phyloP scores from a whole-genome alignment of 768 basidiomycete species.

The Flagelloscypha sp. region DNA sequence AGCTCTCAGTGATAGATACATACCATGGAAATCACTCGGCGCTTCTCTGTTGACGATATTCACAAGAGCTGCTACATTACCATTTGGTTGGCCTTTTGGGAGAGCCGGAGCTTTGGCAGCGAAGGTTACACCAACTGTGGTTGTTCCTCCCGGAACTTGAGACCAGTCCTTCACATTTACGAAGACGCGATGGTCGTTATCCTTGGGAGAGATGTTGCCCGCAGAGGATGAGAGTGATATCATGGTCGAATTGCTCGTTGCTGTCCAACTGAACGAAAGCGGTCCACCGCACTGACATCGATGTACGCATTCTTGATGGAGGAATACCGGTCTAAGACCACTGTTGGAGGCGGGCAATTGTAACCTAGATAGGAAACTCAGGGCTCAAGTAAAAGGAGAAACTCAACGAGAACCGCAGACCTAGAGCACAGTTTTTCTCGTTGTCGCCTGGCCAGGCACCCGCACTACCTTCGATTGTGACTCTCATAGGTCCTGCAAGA shows the following conservation, averaged over 20 bases:
- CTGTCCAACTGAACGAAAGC: conserved; percentile 46
- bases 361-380: conserved; percentile 21
- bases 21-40: conserved; percentile 4
- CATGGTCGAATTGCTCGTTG: conserved; percentile 44
- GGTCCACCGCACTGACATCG: conserved; percentile 59
- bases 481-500: conserved; percentile 54
- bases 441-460: conserved; percentile 71
- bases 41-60: conserved; percentile 22
- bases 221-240: conserved; percentile 35
- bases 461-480: conserved; percentile 49
- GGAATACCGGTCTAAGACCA: conserved; percentile 50
- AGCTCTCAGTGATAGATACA: no score
- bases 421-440: conserved; percentile 41
- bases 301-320: conserved; percentile 46
- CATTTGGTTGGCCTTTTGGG: no score
- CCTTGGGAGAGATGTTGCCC: conserved; percentile 40
- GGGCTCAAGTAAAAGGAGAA: not conserved
- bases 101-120: conserved; percentile 25
- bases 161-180: conserved; percentile 51
- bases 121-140: conserved; percentile 17
- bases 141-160: conserved; percentile 29
- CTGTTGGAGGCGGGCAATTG: conserved; percentile 39
- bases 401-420: no score
- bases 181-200: conserved; percentile 47
- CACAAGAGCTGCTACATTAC: conserved; percentile 22